phyloP scores from a whole-genome alignment of 306 rosid genomes.

The Carpinus viminea region DNA sequence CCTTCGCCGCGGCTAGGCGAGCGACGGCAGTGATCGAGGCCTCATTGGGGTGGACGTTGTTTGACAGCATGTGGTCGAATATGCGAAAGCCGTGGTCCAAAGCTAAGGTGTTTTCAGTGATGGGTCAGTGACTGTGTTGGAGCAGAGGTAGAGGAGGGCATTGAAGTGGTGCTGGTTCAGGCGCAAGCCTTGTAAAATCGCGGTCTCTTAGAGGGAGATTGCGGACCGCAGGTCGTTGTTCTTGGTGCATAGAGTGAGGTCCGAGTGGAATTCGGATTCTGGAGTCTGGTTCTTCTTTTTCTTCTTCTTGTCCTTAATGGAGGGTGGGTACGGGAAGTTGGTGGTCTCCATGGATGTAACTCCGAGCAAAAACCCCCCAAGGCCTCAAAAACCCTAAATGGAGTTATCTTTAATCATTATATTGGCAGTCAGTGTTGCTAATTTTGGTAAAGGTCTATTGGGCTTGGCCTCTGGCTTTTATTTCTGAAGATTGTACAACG shows the following conservation, averaged over 20 bases:
- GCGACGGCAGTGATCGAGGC: conserved; percentile 76
- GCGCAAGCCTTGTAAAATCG: conserved; percentile 37
- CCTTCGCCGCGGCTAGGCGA: conserved; percentile 69
- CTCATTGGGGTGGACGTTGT: conserved; percentile 59
- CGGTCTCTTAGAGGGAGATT: conserved; percentile 55
- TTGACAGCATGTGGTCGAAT: conserved; percentile 52
- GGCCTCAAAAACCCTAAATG: conserved; percentile 27
- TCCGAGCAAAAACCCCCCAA: background rate
- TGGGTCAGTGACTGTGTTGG: conserved; percentile 48
- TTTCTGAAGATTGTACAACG: too few species aligned
- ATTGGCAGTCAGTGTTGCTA: too few species aligned
- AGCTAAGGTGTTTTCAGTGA: conserved; percentile 45
- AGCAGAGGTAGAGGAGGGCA: conserved; percentile 84
- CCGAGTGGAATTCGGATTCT: conserved; percentile 59
- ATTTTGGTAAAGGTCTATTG: too few species aligned
- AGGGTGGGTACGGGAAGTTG: conserved; percentile 8
- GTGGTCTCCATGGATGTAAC: conserved; percentile 40
- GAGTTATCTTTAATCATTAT: too few species aligned
- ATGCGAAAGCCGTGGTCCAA: conserved; percentile 61
- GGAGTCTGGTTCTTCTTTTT: conserved; percentile 45
- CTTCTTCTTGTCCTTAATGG: conserved; percentile 35
- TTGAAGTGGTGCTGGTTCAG: conserved; percentile 71
- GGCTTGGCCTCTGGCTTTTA: too few species aligned
- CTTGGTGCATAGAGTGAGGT: conserved; percentile 67
- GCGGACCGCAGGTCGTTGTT: conserved; percentile 55